These are phyloP conservation scores for Alternaria incomplexa DNA, from an alignment of 2,329 filamentous ascomycete species.

Conservation along the genomic window DNA sequence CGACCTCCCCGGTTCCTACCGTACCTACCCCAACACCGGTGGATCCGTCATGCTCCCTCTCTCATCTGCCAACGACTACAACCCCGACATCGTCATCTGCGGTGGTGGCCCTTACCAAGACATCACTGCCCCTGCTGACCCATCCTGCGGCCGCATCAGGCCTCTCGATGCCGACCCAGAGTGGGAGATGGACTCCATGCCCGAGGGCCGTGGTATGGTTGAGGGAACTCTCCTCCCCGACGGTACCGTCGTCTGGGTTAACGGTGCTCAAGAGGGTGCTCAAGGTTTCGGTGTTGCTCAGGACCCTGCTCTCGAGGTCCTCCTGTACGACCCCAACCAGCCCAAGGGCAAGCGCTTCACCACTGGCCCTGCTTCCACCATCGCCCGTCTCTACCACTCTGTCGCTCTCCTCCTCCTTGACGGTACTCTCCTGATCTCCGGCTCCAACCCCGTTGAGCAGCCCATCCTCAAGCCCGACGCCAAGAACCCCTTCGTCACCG, in stretches of 20 bases:
- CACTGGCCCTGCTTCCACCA: slow-evolving; percentile 52
- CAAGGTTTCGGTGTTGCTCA: slow-evolving; percentile 66
- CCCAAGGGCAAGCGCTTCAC: slow-evolving; percentile 59
- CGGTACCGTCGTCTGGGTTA: slow-evolving; percentile 67
- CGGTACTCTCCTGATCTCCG: slow-evolving; percentile 65
- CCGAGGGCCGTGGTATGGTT: slow-evolving; percentile 65
- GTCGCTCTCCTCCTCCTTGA: slow-evolving; percentile 65
- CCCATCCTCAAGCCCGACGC: slow-evolving; percentile 56
- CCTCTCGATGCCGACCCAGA: slow-evolving; percentile 56
- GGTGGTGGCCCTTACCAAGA: slow-evolving; percentile 67
- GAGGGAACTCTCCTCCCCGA: slow-evolving; percentile 66
- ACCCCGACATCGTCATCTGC: slow-evolving; percentile 63
- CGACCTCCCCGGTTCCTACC: slow-evolving; percentile 62
- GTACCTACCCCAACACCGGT: slow-evolving; percentile 67
- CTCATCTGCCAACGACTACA: slow-evolving; percentile 59
- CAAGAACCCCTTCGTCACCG: slow-evolving; percentile 60
- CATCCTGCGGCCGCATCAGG: slow-evolving; percentile 63
- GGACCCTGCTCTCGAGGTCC: slow-evolving; percentile 61
- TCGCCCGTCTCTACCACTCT: slow-evolving; percentile 64
- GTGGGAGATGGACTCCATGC: slow-evolving; percentile 67
- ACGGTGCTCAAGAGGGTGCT: slow-evolving; percentile 63
- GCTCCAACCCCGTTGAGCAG: slow-evolving; percentile 67
- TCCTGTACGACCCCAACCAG: slow-evolving; percentile 64
- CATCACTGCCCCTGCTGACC: slow-evolving; percentile 63
- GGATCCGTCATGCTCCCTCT: slow-evolving; percentile 64